Evolutionary conservation across 2,329 filamentous ascomycete genomes (phyloP).

Genomic region (Elsinoe arachidis): DNA sequence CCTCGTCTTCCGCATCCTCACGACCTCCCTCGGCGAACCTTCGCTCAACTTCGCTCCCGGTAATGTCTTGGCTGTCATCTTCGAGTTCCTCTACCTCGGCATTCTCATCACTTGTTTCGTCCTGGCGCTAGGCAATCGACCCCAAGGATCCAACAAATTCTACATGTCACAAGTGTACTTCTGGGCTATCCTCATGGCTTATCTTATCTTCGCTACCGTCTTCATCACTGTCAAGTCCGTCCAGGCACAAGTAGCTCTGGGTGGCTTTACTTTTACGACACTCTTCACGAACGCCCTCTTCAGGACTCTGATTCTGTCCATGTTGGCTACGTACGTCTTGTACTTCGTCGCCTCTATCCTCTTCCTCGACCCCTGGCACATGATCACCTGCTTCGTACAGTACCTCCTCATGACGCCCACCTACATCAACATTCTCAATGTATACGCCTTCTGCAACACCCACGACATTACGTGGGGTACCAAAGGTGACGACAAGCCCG

Average conservation of each 20-base stretch:
- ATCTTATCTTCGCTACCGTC: constrained; percentile 87
- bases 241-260: constrained; percentile 55
- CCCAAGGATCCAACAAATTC: constrained; percentile 83
- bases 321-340: constrained; percentile 84
- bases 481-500: constrained; percentile 93
- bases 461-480: constrained; percentile 98
- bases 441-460: constrained; percentile 97
- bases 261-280: constrained; percentile 59
- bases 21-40: constrained; percentile 64
- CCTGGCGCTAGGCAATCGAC: constrained; percentile 84
- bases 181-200: constrained; percentile 92
- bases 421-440: constrained; percentile 97
- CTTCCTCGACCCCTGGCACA: constrained; percentile 98
- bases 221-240: constrained; percentile 90
- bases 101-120: constrained; percentile 93
- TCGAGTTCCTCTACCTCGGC: constrained; percentile 92
- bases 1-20: constrained; percentile 94
- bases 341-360: constrained; percentile 86
- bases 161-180: constrained; percentile 99
- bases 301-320: constrained; percentile 85
- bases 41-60: constrained; percentile 68
- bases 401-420: constrained; percentile 92
- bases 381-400: constrained; percentile 89
- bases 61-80: constrained; percentile 74
- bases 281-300: constrained; percentile 85